These are phyloP conservation scores for Panicum miliaceum DNA, from an alignment of 176 grass and related monocot species.

Conservation along the genomic window DNA sequence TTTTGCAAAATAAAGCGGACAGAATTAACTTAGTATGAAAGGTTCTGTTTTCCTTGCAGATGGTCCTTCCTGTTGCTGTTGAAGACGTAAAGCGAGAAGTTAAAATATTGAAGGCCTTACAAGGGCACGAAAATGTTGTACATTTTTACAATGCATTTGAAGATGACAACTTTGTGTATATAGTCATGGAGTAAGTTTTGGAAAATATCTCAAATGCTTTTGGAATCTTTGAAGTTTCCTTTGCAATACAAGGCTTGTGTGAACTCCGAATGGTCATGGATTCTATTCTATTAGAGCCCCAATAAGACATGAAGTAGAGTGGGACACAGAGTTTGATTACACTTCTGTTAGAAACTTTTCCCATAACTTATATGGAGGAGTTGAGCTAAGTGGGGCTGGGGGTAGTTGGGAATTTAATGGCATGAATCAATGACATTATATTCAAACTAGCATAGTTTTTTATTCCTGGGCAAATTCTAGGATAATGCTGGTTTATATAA, in stretches of 20 bases:
- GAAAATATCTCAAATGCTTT: slow-evolving; percentile 5
- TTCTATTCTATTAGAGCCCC: slow-evolving; percentile 18
- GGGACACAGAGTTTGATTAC: not conserved
- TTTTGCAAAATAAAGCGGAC: not conserved
- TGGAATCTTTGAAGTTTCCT: slow-evolving; percentile 7
- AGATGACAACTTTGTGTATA: slow-evolving; percentile 84
- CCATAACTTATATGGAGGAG: not conserved
- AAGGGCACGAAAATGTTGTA: slow-evolving; percentile 91
- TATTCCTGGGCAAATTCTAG: slow-evolving; percentile 18
- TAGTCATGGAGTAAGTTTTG: slow-evolving; percentile 97
- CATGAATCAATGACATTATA: not conserved
- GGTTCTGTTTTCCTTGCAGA: slow-evolving; percentile 54
- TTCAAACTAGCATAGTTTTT: slow-evolving; percentile 14
- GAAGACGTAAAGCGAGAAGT: slow-evolving; percentile 97
- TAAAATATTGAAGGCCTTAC: slow-evolving; percentile 86
- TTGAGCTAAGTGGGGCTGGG: slow-evolving; percentile 14
- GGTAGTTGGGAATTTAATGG: not conserved
- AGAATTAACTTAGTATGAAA: slow-evolving; percentile 16
- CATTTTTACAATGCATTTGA: slow-evolving; percentile 92
- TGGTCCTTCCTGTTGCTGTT: slow-evolving; percentile 85
- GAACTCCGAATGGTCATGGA: not conserved
- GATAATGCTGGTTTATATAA: not conserved
- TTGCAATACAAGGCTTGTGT: not conserved
- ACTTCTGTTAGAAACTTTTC: slow-evolving; percentile 16
- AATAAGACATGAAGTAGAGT: slow-evolving; percentile 21